These are phyloP conservation scores for Rubus parviflorus DNA, from an alignment of 306 rosid genomes.

Conservation along the genomic window DNA sequence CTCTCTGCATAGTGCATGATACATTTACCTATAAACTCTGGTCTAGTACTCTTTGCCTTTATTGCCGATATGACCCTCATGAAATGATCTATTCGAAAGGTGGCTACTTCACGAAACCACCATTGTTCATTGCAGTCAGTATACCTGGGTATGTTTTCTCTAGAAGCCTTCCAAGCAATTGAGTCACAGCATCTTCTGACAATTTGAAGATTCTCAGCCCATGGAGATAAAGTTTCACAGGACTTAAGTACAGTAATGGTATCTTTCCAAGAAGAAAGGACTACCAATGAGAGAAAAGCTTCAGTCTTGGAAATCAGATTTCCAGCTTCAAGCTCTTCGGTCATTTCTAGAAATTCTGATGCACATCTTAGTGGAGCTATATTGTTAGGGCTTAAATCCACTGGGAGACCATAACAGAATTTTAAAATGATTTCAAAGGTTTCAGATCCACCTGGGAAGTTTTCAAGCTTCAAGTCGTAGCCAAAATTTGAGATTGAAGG, in stretches of 20 bases:
- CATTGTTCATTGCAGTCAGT: slow-evolving; percentile 49
- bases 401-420: slow-evolving; percentile 85
- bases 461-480: slow-evolving; percentile 61
- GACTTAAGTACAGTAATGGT: slow-evolving; percentile 70
- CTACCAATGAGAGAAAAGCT: slow-evolving; percentile 86
- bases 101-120: slow-evolving; percentile 62
- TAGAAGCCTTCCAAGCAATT: slow-evolving; percentile 80
- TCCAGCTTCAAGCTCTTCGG: slow-evolving; percentile 81
- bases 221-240: slow-evolving; percentile 77
- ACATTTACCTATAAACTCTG: slow-evolving; percentile 71
- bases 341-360: slow-evolving; percentile 89
- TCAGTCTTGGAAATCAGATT: slow-evolving; percentile 82
- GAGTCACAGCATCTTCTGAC: slow-evolving; percentile 95
- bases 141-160: slow-evolving; percentile 44
- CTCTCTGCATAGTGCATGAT: slow-evolving; percentile 68
- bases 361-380: slow-evolving; percentile 89
- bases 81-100: slow-evolving; percentile 67
- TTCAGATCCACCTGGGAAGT: slow-evolving; percentile 84
- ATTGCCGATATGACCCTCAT: slow-evolving; percentile 63
- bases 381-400: slow-evolving; percentile 66
- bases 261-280: slow-evolving; percentile 92
- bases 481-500: slow-evolving; percentile 49
- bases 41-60: slow-evolving; percentile 60
- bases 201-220: slow-evolving; percentile 93
- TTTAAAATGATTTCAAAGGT: slow-evolving; percentile 66